Evolutionary conservation across 208 protist genomes (phyloP), one percentile per base, ranked within the genome.

Genomic region (Zelonia costaricensis): DNA sequence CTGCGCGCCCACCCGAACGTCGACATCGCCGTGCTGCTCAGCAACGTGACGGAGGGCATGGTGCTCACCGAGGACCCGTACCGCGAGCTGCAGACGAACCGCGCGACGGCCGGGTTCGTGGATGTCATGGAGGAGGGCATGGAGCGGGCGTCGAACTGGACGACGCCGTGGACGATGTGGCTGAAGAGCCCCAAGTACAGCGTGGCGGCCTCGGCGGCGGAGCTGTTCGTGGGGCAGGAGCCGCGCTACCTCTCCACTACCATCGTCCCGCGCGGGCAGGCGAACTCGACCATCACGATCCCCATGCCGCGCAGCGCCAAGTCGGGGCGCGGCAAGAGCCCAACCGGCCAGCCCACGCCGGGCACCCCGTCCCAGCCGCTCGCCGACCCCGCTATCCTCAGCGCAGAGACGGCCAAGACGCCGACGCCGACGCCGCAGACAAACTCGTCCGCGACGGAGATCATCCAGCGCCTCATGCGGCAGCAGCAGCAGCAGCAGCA

Each of bases 281-380:
- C 62, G 15, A 64, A 68, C 45, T 58, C 63, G 31, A 75, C 77
- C 16, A 93, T 95, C 62, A 49, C 83, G 42, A 95, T 95, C 36
- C 89, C 89, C 8, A 84, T 88, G 77, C 89, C 89, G 13, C 84
- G 89, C 36, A 93, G 86, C 57, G 84, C 82, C 33, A 93, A 91
- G 56, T 78, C 73, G 0, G 79, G 48, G 8, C 78, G 75, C 53
- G 54, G 78, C 7, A 85, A 88, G 39, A 86, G 82, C 48, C 83
- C 86, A 1, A 74, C 68, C 52, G 40, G 60, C 5, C 28, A 54
- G 35, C 58, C 71, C 2, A 35, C 47, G 52, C 65, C 63, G 6
- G 62, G 71, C 6, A 78, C 69, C 10, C 61, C 66, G 4, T 63
- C 66, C 35, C 74, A 82, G 28, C 69, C 76, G 13, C 64, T 91